Evolutionary conservation across 73 alveolate species (phyloP).

Genomic region (Symbiodinium pilosum): DNA sequence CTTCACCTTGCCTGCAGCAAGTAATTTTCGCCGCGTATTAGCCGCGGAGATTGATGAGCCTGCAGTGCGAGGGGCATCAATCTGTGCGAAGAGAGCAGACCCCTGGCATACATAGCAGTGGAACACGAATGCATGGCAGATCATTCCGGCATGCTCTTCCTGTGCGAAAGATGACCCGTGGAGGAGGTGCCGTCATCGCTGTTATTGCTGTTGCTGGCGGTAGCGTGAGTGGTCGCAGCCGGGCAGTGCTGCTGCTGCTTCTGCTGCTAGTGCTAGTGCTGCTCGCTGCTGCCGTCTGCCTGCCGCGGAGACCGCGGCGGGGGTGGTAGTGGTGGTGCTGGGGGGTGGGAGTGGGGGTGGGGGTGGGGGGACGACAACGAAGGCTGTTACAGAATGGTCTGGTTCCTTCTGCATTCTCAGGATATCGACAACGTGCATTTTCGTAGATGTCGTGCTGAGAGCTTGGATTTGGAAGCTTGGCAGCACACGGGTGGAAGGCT

Average conservation of each 20-base stretch:
- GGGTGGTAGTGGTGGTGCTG: no score
- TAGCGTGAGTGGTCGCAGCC: background rate
- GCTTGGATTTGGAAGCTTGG: background rate
- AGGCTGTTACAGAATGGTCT: no score
- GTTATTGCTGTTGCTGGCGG: background rate
- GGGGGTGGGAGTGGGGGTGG: no score
- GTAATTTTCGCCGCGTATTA: constrained; percentile 35
- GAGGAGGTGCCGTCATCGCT: background rate
- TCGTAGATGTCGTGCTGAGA: constrained; percentile 10
- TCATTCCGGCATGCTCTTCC: background rate
- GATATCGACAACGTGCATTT: background rate
- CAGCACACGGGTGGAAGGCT: background rate
- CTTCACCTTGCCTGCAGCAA: constrained; percentile 67
- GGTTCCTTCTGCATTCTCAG: no score
- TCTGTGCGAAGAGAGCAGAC: constrained; percentile 34
- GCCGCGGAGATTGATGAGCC: constrained; percentile 42
- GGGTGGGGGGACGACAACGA: no score
- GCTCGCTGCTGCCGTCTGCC: no score
- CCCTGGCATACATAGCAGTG: background rate
- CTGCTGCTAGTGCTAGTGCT: no score
- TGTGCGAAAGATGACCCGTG: no score
- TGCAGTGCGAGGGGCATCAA: constrained; percentile 41
- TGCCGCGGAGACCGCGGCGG: no score
- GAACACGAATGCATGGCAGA: no score
- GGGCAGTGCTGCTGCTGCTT: no score